Conservation (phyloP, 2,329 filamentous ascomycete genomes). For the Ophiocordyceps camponoti-floridani region DNA sequence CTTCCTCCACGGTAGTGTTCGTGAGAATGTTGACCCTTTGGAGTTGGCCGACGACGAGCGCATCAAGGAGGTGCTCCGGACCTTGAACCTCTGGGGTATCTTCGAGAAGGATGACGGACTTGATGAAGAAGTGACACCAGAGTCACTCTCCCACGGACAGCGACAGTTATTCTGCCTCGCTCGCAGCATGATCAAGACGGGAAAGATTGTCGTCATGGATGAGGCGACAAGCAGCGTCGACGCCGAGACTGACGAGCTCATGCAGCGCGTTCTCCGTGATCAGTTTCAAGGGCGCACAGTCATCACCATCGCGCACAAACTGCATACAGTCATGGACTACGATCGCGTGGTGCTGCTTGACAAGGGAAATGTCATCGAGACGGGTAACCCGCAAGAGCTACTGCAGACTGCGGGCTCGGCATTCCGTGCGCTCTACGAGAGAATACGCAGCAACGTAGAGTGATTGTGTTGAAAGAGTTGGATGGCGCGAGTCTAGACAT, state of each 20-base stretch:
- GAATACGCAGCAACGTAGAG: not conserved
- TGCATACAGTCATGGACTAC: slow-evolving; percentile 30
- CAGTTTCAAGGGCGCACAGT: slow-evolving; percentile 30
- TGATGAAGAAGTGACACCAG: slow-evolving; percentile 12
- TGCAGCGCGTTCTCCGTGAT: slow-evolving; percentile 13
- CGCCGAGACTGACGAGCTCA: slow-evolving; percentile 13
- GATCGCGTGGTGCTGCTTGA: slow-evolving; percentile 49
- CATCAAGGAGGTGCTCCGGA: slow-evolving; percentile 23
- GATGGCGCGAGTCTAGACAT: not conserved
- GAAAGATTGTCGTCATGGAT: slow-evolving; percentile 18
- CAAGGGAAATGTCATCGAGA: slow-evolving; percentile 41
- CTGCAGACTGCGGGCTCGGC: slow-evolving; percentile 1
- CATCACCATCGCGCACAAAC: slow-evolving; percentile 20
- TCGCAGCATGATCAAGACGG: slow-evolving; percentile 15
- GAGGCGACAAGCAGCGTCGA: slow-evolving; percentile 20
- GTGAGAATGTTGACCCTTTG: slow-evolving; percentile 29
- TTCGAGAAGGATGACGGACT: slow-evolving; percentile 21
- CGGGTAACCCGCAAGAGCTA: slow-evolving; percentile 4
- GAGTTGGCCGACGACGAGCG: slow-evolving; percentile 16
- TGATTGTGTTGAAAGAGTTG: not conserved
- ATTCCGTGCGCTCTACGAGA: slow-evolving; percentile 5
- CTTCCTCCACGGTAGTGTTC: slow-evolving; percentile 27
- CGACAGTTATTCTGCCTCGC: slow-evolving; percentile 23
- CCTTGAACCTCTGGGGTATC: slow-evolving; percentile 23
- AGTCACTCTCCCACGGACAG: slow-evolving; percentile 22